A percentile compares a stretch with the other conserved stretches of the same genome.
phyloP scores from a whole-genome alignment of 2,329 filamentous ascomycete genomes.

The Cladobotryum protrusum region DNA sequence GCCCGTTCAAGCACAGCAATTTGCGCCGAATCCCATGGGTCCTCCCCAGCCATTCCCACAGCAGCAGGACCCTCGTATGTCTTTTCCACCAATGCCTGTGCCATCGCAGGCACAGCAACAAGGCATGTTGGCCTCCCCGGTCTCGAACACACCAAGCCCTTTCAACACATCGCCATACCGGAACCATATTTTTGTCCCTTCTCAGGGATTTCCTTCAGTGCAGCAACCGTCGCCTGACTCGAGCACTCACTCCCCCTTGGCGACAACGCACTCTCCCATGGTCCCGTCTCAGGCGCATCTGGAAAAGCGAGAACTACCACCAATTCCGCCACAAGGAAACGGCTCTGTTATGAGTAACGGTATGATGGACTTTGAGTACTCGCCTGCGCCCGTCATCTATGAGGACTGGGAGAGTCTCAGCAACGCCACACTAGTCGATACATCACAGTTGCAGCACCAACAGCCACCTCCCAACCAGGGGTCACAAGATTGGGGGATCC shows the following conservation, averaged over 20 bases:
- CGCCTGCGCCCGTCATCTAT: constrained; percentile 31
- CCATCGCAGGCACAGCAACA: constrained; percentile 27
- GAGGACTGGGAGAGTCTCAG: constrained; percentile 37
- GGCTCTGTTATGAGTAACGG: constrained; percentile 20
- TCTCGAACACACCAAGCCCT: constrained; percentile 13
- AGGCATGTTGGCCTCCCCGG: constrained; percentile 23
- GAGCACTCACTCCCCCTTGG: constrained; percentile 26
- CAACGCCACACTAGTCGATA: constrained; percentile 29
- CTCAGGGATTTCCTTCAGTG: constrained; percentile 23
- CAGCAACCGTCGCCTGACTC: constrained; percentile 27
- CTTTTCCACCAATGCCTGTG: constrained; percentile 22
- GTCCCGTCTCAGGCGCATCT: constrained; percentile 22
- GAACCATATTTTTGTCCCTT: constrained; percentile 27
- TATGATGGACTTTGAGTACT: constrained; percentile 40
- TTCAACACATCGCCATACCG: constrained; percentile 22
- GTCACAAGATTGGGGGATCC: constrained; percentile 26
- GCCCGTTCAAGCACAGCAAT: constrained; percentile 17
- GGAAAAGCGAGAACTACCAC: constrained; percentile 32
- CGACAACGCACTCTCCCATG: constrained; percentile 26
- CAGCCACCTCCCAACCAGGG: constrained; percentile 13
- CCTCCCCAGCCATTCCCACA: constrained; percentile 4
- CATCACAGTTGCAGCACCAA: constrained; percentile 20
- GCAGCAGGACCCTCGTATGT: constrained; percentile 23
- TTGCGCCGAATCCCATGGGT: constrained; percentile 2
- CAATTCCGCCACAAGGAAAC: constrained; percentile 21